phyloP scores from a whole-genome alignment of 2,329 filamentous ascomycete genomes.

The Atkinsonella texensis region DNA sequence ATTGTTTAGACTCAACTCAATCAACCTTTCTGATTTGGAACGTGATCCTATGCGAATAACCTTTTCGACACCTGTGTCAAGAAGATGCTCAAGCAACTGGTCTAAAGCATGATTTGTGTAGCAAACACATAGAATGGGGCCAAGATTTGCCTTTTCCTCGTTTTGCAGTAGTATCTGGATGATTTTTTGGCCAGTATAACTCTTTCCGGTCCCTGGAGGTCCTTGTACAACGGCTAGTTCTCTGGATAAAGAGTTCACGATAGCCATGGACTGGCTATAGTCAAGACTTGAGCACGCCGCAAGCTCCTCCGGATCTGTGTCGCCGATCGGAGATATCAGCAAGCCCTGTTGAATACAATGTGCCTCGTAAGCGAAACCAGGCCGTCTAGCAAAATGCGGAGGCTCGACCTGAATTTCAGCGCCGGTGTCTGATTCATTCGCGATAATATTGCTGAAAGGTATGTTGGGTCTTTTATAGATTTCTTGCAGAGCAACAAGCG shows the following conservation, averaged over 20 bases:
- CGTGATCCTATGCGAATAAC: conserved; percentile 51
- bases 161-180: conserved; percentile 40
- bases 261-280: conserved; percentile 33
- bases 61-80: conserved; percentile 32
- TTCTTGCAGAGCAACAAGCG: conserved; percentile 40
- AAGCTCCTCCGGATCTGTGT: conserved; percentile 14
- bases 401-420: conserved; percentile 22
- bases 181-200: conserved; percentile 46
- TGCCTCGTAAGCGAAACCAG: conserved; percentile 38
- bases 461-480: conserved; percentile 32
- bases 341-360: conserved; percentile 18
- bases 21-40: conserved; percentile 41
- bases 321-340: conserved; percentile 10
- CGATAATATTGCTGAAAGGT: conserved; percentile 37
- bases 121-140: conserved; percentile 39
- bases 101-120: conserved; percentile 41
- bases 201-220: conserved; percentile 60
- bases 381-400: conserved; percentile 37
- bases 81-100: conserved; percentile 47
- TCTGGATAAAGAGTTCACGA: conserved; percentile 38
- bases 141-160: conserved; percentile 25
- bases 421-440: conserved; percentile 15
- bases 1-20: conserved; percentile 35
- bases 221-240: conserved; percentile 54
- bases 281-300: conserved; percentile 36